A percentile compares a stretch with the other conserved stretches of the same genome.
Evolutionary conservation across 768 basidiomycete species (phyloP).

Genomic region (Saitozyma podzolica): DNA sequence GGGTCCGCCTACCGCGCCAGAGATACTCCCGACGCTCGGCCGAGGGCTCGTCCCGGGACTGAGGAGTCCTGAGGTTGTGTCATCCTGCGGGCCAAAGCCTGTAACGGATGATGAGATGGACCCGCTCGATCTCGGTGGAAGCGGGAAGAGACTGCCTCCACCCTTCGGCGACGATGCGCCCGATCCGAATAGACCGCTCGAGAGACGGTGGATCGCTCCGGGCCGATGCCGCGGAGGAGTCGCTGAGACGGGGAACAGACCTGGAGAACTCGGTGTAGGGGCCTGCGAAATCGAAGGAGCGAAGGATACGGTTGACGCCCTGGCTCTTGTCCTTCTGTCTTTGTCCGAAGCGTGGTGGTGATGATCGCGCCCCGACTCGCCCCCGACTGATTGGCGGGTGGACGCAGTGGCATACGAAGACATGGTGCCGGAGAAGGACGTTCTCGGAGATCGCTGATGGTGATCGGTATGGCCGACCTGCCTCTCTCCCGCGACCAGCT

Average conservation of each 20-base stretch:
- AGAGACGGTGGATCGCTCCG: conserved; percentile 31
- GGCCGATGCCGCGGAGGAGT: conserved; percentile 43
- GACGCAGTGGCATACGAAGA: background rate
- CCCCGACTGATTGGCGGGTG: background rate
- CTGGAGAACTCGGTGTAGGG: conserved; percentile 26
- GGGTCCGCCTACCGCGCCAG: conserved; percentile 4
- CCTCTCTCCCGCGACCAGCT: conserved; percentile 9
- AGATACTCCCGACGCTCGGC: conserved; percentile 27
- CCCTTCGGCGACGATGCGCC: conserved; percentile 30
- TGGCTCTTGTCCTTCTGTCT: conserved; percentile 12
- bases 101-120: conserved; percentile 27
- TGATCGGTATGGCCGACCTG: conserved; percentile 16
- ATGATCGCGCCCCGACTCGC: conserved; percentile 1
- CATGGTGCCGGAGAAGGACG: conserved; percentile 27
- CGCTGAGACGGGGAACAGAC: conserved; percentile 26
- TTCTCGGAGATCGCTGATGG: conserved; percentile 18
- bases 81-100: conserved; percentile 2
- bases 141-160: conserved; percentile 31
- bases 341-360: background rate
- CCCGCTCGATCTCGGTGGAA: conserved; percentile 42
- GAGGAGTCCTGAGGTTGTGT: conserved; percentile 12
- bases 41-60: conserved; percentile 31
- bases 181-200: conserved; percentile 30
- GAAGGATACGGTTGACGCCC: conserved; percentile 44
- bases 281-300: conserved; percentile 27